phyloP scores from a whole-genome alignment of 495 filamentous ascomycete genomes.

The Penicillium crystallinum region DNA sequence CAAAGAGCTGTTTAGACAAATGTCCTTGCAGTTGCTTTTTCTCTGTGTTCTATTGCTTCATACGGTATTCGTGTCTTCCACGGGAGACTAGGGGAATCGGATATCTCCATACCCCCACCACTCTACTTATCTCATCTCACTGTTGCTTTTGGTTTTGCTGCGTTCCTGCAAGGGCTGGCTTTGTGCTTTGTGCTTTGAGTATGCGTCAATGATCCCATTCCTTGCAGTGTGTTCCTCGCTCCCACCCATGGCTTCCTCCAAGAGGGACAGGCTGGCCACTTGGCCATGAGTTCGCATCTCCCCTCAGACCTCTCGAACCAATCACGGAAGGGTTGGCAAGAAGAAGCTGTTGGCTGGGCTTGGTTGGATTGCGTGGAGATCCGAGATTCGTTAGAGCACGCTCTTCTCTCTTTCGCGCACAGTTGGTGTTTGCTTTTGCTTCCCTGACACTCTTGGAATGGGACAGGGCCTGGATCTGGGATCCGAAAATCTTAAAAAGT shows the following conservation, averaged over 20 bases:
- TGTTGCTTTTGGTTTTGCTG: constrained; percentile 7
- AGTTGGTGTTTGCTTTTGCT: constrained; percentile 9
- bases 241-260: constrained; percentile 3
- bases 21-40: neutral
- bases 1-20: constrained; percentile 15
- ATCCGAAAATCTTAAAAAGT: constrained; percentile 18
- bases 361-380: neutral
- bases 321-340: neutral
- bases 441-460: constrained; percentile 3
- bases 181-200: constrained; percentile 12
- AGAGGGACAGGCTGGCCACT: neutral
- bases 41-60: constrained; percentile 7
- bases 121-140: neutral
- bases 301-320: neutral
- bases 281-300: neutral
- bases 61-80: constrained; percentile 6
- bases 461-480: constrained; percentile 16
- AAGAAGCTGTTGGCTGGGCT: neutral
- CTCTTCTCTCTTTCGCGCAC: neutral
- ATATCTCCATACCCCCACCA: neutral
- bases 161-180: constrained; percentile 14
- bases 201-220: neutral
- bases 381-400: neutral
- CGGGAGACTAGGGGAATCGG: constrained; percentile 1
- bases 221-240: neutral